These are phyloP conservation scores for Inosperma sp. DNA, from an alignment of 768 basidiomycete genomes.

Conservation along the genomic window DNA sequence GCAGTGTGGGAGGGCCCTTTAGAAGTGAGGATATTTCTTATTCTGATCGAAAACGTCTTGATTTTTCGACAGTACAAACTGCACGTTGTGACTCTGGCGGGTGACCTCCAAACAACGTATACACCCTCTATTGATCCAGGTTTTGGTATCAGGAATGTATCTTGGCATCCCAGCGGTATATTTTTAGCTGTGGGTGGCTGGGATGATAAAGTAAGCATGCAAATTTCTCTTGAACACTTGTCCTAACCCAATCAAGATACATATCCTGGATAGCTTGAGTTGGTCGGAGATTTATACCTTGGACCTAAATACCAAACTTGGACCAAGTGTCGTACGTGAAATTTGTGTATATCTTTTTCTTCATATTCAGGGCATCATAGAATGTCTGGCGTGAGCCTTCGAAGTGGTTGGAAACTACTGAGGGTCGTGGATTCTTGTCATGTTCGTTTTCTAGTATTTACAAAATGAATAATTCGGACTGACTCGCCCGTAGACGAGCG, in stretches of 20 bases:
- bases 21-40: slow-evolving; percentile 49
- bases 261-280: slow-evolving; percentile 69
- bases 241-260: slow-evolving; percentile 43
- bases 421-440: slow-evolving; percentile 82
- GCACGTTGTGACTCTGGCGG: slow-evolving; percentile 61
- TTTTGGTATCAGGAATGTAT: slow-evolving; percentile 70
- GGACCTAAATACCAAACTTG: slow-evolving; percentile 55
- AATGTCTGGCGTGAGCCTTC: slow-evolving; percentile 80
- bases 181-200: slow-evolving; percentile 82
- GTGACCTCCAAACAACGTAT: slow-evolving; percentile 61
- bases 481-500: slow-evolving; percentile 51
- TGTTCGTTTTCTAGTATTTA: slow-evolving; percentile 43
- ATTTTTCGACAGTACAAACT: slow-evolving; percentile 67
- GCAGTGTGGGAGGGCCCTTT: slow-evolving; percentile 82
- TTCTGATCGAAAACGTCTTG: not conserved
- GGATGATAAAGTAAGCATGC: slow-evolving; percentile 70
- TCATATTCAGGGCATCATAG: slow-evolving; percentile 34
- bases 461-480: not conserved
- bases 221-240: not conserved
- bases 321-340: slow-evolving; percentile 49
- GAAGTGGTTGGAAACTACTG: slow-evolving; percentile 79
- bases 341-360: not conserved
- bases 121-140: slow-evolving; percentile 73
- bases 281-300: slow-evolving; percentile 68
- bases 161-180: slow-evolving; percentile 84